Conservation (phyloP, 148 eudicot species). For the Rhododendron simsii region DNA sequence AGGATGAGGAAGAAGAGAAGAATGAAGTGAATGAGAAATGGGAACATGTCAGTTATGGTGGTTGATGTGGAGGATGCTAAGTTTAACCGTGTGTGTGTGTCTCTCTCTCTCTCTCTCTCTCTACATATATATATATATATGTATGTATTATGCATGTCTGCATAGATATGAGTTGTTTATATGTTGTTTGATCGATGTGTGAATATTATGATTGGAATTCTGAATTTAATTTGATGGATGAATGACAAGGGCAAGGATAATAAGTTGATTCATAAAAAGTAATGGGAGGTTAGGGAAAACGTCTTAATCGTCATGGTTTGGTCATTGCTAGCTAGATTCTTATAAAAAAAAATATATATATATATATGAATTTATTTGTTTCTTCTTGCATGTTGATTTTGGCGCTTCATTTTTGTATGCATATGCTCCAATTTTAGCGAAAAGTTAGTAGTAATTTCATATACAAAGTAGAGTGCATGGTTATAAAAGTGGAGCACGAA, state of each 20-base stretch:
- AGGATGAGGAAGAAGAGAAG: slow-evolving; percentile 14
- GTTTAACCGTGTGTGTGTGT: not conserved
- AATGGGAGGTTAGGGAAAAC: not conserved
- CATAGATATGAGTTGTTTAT: not conserved
- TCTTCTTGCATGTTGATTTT: no score
- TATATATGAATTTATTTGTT: no score
- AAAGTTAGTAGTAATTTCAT: no score
- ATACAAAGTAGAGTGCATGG: rapidly evolving
- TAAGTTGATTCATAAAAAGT: not conserved
- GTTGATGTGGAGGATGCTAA: not conserved
- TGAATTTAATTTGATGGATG: not conserved
- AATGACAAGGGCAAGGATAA: not conserved
- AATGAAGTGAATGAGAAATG: slow-evolving; percentile 8
- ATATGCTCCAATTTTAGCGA: no score
- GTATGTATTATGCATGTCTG: no score
- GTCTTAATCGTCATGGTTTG: not conserved
- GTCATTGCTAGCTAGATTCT: not conserved
- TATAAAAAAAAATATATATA: no score
- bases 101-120: no score
- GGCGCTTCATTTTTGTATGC: no score
- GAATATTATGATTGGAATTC: not conserved
- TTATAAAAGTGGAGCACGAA: no score
- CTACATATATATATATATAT: no score
- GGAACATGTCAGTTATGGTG: slow-evolving; percentile 10
- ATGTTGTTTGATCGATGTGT: not conserved